Evolutionary conservation across 2,329 filamentous ascomycete genomes (phyloP), one percentile per base, ranked within the genome.

Genomic region (Periconia sp.): DNA sequence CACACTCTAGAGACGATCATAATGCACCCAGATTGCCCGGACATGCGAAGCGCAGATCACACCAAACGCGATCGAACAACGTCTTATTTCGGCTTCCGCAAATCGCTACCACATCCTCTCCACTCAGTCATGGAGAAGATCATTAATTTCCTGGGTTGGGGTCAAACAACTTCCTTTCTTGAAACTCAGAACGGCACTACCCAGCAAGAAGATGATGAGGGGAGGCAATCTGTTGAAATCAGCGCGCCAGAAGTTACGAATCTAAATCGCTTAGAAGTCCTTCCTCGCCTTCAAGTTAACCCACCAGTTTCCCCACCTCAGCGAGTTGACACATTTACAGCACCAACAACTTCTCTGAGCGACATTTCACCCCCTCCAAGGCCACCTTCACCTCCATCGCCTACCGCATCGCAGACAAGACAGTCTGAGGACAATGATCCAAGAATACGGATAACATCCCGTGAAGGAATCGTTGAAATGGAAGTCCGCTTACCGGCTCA

Each of bases 391-490:
- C 62, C 63, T n/a, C 67, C 60, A 45, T 71, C 68, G 19, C 64
- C 64, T 31, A 66, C 64, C 11, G 57, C 48, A 15, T 65, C 59
- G 27, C 50, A 59, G 50, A 50, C 48, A 45, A 69, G 64, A 40
- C 58, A 66, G 18, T 61, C 69, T 23, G 65, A 67, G 18, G 65
- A 67, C 35, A 64, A 67, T 40, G 69, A 74, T 42, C 71, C 72
- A 8, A 63, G 69, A 30, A 73, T 74, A 20, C 64, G 72, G n/a
- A 74, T 74, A 30, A 73, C 70, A 7, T 70, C 64, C n/a, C 59
- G 72, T 23, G 70, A 71, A 49, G 68, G 69, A 3, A 66, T 73
- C 19, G 71, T 74, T 19, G 70, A 73, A 51, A 70, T 74, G 62
- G 72, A 74, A 55, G 71, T 74, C 7, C 67, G 69, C 18, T 57